phyloP scores from a whole-genome alignment of 78 protist species.

The Pigoraptor vietnamica region DNA sequence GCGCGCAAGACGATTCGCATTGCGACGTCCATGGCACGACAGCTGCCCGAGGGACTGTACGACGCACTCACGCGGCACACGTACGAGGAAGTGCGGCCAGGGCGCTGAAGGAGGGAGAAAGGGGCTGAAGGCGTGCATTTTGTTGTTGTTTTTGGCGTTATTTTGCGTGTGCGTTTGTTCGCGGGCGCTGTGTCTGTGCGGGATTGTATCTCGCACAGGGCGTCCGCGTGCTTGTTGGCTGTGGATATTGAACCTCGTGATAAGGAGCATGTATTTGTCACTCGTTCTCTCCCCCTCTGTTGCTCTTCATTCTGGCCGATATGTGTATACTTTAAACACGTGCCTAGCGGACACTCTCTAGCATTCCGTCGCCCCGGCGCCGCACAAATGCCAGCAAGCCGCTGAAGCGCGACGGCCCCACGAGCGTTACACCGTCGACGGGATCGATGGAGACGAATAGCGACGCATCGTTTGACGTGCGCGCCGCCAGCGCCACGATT shows the following conservation, averaged over 20 bases:
- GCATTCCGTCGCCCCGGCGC: background rate
- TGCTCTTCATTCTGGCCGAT: too few relatives aligned
- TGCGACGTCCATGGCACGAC: background rate
- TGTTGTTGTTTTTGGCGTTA: too few relatives aligned
- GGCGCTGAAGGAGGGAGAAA: too few relatives aligned
- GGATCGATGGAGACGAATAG: background rate
- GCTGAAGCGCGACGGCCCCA: background rate
- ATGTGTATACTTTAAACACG: too few relatives aligned
- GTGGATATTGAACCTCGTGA: too few relatives aligned
- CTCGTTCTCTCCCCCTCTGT: too few relatives aligned
- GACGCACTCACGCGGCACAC: background rate
- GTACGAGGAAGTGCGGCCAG: background rate
- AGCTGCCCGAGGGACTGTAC: slow-evolving; percentile 5
- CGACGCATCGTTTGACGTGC: background rate
- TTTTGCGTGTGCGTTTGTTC: too few relatives aligned
- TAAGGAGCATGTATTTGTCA: too few relatives aligned
- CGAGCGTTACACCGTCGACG: background rate
- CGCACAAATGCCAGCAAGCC: background rate
- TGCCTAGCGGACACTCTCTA: background rate
- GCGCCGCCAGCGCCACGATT: background rate
- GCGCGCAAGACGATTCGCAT: background rate
- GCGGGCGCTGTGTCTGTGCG: too few relatives aligned
- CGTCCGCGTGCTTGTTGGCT: too few relatives aligned
- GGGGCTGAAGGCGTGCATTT: too few relatives aligned
- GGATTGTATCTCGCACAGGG: too few relatives aligned